Base-by-base conservation (phyloP, 306 rosid genomes). In the Quercus glauca region DNA sequence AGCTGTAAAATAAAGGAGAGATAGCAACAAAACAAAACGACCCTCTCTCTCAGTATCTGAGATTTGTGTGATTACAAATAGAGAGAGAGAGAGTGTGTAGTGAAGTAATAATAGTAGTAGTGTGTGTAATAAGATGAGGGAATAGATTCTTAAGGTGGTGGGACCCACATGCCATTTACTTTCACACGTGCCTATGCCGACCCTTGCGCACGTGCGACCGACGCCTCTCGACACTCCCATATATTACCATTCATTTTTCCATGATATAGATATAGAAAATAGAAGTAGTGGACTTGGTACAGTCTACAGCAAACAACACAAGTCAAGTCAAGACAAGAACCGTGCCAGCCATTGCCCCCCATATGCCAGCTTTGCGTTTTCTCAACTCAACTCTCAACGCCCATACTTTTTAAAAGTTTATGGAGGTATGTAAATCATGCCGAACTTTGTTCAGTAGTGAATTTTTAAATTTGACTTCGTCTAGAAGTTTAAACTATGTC, bases 131-230 rank as follows among this genome's bases (percentile, higher is more conserved):
- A 26, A 72, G 31, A 55, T 60, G 64, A 71, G 45, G 43, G 72
- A 76, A 23, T 72, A 35, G 86, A 75, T 80, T 81, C 77, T 71
- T 80, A 20, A 23, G 78, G n/a, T 31, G 21, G 45, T 5, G 52
- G 75, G 52, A 56, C 69, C 60, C 23, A 73, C 69, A 59, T 65
- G 82, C 52, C 88, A 79, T 64, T 79, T 60, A 55, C 76, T 19
- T 81, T 56, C 72, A 86, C 89, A 82, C 90, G 90, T 87, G 90
- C 73, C 76, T 49, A 69, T 77, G 26, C 45, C 25, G 78, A 84
- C 89, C 35, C 35, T 73, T 19, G 18, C 73, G 75, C 81, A 80
- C 94, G 88, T 88, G 92, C 89, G 76, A 88, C 97, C 94, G 94
- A 90, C 94, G 92, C 90, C 58, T n/a, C 53, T 8, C 11, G 1